These are phyloP conservation scores for Odonthalia washingtoniensis DNA, from an alignment of 31 red algal species.

Conservation along the genomic window DNA sequence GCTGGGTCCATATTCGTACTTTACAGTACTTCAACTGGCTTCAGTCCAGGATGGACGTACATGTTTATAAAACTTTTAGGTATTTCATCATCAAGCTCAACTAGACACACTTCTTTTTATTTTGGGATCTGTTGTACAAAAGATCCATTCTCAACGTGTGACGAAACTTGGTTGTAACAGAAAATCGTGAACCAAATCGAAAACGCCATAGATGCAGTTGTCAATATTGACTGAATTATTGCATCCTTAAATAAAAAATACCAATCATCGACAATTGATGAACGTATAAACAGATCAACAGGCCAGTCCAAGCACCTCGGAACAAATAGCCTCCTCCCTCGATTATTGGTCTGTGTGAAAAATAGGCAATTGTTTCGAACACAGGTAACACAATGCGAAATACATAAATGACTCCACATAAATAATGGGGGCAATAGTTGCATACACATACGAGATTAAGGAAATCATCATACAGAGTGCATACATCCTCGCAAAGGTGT, in stretches of 20 bases:
- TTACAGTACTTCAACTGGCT: conserved; percentile 38
- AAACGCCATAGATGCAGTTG: conserved; percentile 26
- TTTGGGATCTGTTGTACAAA: conserved; percentile 42
- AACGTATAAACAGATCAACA: conserved; percentile 53
- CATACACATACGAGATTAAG: conserved; percentile 75
- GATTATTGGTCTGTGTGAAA: conserved; percentile 68
- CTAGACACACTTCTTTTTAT: conserved; percentile 49
- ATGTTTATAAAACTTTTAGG: conserved; percentile 55
- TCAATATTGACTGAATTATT: conserved; percentile 44
- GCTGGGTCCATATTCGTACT: background rate
- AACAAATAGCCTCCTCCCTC: conserved; percentile 65
- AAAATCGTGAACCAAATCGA: conserved; percentile 60
- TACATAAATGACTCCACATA: conserved; percentile 54
- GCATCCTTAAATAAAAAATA: conserved; percentile 53
- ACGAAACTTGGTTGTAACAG: conserved; percentile 47
- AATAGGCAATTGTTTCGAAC: conserved; percentile 66
- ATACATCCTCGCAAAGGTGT: conserved; percentile 76
- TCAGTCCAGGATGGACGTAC: conserved; percentile 66
- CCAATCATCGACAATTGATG: conserved; percentile 72
- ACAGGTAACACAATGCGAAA: conserved; percentile 67
- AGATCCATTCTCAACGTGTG: conserved; percentile 49
- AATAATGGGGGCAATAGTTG: conserved; percentile 76
- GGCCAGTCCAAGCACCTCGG: conserved; percentile 45
- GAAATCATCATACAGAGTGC: conserved; percentile 65
- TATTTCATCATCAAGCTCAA: conserved; percentile 51